These are phyloP conservation scores for Rhododendron kiyosumense DNA, from an alignment of 148 eudicot genomes.

Conservation along the genomic window DNA sequence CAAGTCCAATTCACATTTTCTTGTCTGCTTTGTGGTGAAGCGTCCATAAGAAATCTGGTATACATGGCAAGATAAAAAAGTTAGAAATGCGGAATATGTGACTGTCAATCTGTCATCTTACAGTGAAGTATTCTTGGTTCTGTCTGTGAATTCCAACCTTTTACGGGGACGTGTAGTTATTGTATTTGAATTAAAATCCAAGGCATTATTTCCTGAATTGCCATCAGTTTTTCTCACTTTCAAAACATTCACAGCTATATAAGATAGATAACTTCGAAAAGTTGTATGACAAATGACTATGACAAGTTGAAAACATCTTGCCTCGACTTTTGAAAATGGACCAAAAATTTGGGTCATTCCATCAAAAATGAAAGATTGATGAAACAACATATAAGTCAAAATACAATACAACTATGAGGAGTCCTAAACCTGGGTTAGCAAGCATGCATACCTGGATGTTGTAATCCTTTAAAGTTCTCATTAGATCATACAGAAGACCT, in stretches of 20 bases:
- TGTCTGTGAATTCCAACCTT: not conserved
- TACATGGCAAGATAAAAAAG: not conserved
- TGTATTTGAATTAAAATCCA: not conserved
- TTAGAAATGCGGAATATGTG: not conserved
- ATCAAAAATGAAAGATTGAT: not conserved
- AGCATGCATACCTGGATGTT: constrained; percentile 45
- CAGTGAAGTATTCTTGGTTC: not conserved
- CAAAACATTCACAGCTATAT: not conserved
- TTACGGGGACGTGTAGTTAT: not conserved
- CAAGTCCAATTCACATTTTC: constrained; percentile 44
- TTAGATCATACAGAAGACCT: constrained; percentile 83
- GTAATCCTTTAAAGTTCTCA: constrained; percentile 86
- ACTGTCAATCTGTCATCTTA: too few species aligned
- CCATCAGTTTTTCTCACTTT: not conserved
- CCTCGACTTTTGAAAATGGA: not conserved
- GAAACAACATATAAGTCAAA: not conserved
- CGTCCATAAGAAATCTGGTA: constrained; percentile 55
- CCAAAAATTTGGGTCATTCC: not conserved
- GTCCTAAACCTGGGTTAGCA: not conserved
- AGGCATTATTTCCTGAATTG: not conserved
- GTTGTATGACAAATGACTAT: not conserved
- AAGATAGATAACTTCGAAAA: not conserved
- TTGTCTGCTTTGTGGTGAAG: constrained; percentile 24
- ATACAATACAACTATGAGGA: not conserved
- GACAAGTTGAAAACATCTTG: not conserved